These are phyloP conservation scores for Polyplosphaeria fusca DNA, from an alignment of 495 filamentous ascomycete species.

Conservation along the genomic window DNA sequence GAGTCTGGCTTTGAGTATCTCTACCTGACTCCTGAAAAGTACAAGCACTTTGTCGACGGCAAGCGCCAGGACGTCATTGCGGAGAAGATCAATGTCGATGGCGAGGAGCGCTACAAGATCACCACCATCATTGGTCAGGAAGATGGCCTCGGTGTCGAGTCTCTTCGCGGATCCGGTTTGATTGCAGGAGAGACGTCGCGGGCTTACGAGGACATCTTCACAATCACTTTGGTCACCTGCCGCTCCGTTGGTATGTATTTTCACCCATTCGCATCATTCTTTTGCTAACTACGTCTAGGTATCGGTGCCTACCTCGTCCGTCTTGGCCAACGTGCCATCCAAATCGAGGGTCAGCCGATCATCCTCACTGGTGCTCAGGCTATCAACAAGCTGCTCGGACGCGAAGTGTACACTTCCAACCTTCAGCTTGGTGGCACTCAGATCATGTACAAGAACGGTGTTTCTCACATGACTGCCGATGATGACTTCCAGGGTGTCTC, in stretches of 20 bases:
- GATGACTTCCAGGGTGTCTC: constrained; percentile 97
- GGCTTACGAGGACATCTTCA: constrained; percentile 99
- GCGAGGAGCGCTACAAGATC: constrained; percentile 90
- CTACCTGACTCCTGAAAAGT: constrained; percentile 84
- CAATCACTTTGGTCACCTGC: constrained; percentile 95
- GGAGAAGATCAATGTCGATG: constrained; percentile 77
- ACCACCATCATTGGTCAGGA: constrained; percentile 91
- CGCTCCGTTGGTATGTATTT: constrained; percentile 74
- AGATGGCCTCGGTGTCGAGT: constrained; percentile 96
- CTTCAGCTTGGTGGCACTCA: constrained; percentile 97
- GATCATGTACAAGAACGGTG: constrained; percentile 99
- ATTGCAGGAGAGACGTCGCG: constrained; percentile 96
- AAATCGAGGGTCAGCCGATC: constrained; percentile 98
- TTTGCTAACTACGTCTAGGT: constrained; percentile 47
- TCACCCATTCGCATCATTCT: neutral
- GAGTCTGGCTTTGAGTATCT: constrained; percentile 97
- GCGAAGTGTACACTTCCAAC: constrained; percentile 98
- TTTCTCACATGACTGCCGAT: constrained; percentile 95
- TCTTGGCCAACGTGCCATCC: constrained; percentile 94
- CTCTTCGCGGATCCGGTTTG: constrained; percentile 91
- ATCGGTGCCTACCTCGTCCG: constrained; percentile 98
- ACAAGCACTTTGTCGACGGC: constrained; percentile 83
- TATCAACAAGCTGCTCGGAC: constrained; percentile 95
- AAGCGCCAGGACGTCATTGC: constrained; percentile 81
- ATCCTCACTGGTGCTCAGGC: constrained; percentile 96